A percentile compares a stretch with the other conserved stretches of the same genome.
These are phyloP conservation scores for Nitzschia inconspicua DNA, from an alignment of 108 stramenopile genomes.

Conservation along the genomic window DNA sequence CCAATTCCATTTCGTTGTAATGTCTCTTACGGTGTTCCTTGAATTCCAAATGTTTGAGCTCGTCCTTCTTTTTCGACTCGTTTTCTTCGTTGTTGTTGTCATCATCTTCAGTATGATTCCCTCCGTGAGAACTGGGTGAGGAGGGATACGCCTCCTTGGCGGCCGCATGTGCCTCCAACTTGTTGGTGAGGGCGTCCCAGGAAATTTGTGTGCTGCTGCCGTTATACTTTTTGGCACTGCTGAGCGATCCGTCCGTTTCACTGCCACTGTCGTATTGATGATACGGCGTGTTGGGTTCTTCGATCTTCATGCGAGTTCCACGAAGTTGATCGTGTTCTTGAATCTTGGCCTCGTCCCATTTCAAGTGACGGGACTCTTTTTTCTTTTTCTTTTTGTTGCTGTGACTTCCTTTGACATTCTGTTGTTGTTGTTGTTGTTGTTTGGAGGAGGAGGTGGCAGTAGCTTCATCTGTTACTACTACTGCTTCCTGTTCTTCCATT, in stretches of 20 bases:
- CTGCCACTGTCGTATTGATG: constrained; percentile 70
- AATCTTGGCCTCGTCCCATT: constrained; percentile 85
- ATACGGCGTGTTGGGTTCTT: constrained; percentile 88
- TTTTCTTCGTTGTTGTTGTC: constrained; percentile 23
- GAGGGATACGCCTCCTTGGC: constrained; percentile 38
- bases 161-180: constrained; percentile 69
- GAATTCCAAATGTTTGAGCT: constrained; percentile 57
- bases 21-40: constrained; percentile 76
- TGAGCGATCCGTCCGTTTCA: constrained; percentile 47
- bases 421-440: too few relatives aligned
- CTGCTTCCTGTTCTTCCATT: too few relatives aligned
- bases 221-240: neutral
- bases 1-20: constrained; percentile 86
- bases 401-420: neutral
- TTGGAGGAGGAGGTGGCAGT: too few relatives aligned
- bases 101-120: constrained; percentile 19
- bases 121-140: constrained; percentile 20
- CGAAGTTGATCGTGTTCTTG: constrained; percentile 83
- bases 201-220: constrained; percentile 23
- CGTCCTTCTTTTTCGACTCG: constrained; percentile 43
- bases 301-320: constrained; percentile 88
- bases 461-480: too few relatives aligned
- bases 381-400: constrained; percentile 14
- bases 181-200: constrained; percentile 66
- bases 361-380: constrained; percentile 42